These are phyloP conservation scores for Aureobasidium melanogenum DNA, from an alignment of 2,329 filamentous ascomycete genomes.

Conservation along the genomic window DNA sequence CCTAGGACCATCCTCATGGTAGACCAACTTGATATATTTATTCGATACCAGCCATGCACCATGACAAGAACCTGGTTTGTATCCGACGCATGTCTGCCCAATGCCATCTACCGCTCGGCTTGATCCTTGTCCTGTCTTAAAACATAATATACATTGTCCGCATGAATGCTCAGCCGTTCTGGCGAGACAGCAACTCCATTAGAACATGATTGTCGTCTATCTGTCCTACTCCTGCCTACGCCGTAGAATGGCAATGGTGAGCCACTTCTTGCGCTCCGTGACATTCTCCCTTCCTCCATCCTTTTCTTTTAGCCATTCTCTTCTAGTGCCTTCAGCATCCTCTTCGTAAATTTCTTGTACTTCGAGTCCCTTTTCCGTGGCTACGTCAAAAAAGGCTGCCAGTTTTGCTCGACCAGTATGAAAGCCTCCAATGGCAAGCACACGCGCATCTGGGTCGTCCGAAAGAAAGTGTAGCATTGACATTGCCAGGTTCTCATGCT, in stretches of 20 bases:
- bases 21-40: background rate
- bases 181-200: background rate
- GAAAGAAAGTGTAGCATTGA: slow-evolving; percentile 57
- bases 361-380: slow-evolving; percentile 45
- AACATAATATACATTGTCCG: background rate
- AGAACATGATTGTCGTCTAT: background rate
- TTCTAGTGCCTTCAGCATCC: slow-evolving; percentile 54
- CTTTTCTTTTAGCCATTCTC: slow-evolving; percentile 47
- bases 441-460: slow-evolving; percentile 36
- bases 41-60: background rate
- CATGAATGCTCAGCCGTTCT: background rate
- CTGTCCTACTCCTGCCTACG: background rate
- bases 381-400: slow-evolving; percentile 54
- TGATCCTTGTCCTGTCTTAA: background rate
- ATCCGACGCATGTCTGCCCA: background rate
- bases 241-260: slow-evolving; percentile 47
- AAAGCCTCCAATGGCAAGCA: slow-evolving; percentile 62
- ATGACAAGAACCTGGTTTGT: background rate
- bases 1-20: background rate
- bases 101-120: background rate
- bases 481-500: slow-evolving; percentile 57
- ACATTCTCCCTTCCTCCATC: slow-evolving; percentile 55
- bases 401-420: slow-evolving; percentile 62
- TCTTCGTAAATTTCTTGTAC: slow-evolving; percentile 61
- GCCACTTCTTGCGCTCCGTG: slow-evolving; percentile 58